These are phyloP conservation scores for Gastrodia elata DNA, from an alignment of 106 monocot species.

Conservation along the genomic window DNA sequence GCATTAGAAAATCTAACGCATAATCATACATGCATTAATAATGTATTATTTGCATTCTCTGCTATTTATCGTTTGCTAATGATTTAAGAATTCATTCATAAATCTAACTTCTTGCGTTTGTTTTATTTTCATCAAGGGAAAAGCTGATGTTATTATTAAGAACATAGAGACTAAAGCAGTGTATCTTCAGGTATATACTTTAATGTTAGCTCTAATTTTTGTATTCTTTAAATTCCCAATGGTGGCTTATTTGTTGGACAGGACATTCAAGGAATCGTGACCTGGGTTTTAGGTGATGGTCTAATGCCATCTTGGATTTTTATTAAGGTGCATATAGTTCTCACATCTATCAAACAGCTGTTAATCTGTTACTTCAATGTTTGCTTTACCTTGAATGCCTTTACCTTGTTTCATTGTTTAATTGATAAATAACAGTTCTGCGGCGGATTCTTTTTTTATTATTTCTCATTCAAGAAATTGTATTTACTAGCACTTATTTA, in stretches of 20 bases:
- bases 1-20: too few relatives aligned
- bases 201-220: not conserved
- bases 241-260: conserved; percentile 22
- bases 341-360: not conserved
- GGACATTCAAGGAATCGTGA: conserved; percentile 88
- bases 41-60: not conserved
- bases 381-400: not conserved
- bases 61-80: not conserved
- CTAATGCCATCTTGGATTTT: conserved; percentile 92
- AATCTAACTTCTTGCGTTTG: not conserved
- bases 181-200: conserved; percentile 52
- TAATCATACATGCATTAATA: not conserved
- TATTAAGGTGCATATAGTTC: conserved; percentile 46
- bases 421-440: not conserved
- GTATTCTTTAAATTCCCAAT: not conserved
- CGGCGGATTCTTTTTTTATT: not conserved
- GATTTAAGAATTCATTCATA: not conserved
- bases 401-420: not conserved
- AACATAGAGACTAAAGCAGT: conserved; percentile 24
- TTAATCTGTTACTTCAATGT: not conserved
- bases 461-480: not conserved
- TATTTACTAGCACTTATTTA: not conserved
- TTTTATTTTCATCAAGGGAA: conserved; percentile 35
- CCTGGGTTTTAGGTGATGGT: conserved; percentile 89
- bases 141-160: conserved; percentile 71